A percentile compares a stretch with the other conserved stretches of the same genome.
Evolutionary conservation across 2,329 filamentous ascomycete genomes (phyloP).

Genomic region (Byssochlamys sp.): DNA sequence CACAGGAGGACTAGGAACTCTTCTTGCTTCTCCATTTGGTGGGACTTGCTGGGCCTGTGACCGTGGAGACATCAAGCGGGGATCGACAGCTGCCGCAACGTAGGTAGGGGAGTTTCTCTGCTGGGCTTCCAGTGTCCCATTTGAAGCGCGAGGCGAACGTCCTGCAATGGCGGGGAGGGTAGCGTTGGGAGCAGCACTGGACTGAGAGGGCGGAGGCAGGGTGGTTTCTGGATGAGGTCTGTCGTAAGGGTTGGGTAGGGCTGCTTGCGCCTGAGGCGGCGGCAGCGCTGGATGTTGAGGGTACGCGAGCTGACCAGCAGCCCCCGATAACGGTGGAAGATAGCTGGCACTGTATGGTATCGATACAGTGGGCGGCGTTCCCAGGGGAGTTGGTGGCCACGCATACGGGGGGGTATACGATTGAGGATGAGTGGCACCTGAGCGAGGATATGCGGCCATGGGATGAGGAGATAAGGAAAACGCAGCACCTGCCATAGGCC

Average conservation of each 20-base stretch:
- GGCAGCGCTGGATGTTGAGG: conserved; percentile 19
- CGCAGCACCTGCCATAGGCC: conserved; percentile 52
- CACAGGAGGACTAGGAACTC: conserved; percentile 18
- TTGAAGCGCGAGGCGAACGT: conserved; percentile 19
- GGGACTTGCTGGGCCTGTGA: conserved; percentile 15
- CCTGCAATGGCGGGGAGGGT: conserved; percentile 14
- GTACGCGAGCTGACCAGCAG: conserved; percentile 24
- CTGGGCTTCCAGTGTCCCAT: conserved; percentile 16
- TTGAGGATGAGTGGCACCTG: conserved; percentile 29
- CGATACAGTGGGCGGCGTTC: conserved; percentile 32
- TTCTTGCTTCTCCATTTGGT: conserved; percentile 13
- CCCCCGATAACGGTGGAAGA: conserved; percentile 24
- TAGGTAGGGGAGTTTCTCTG: conserved; percentile 22
- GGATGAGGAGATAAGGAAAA: conserved; percentile 46
- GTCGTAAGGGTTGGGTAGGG: conserved; percentile 25
- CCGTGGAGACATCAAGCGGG: conserved; percentile 27
- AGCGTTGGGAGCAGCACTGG: conserved; percentile 8
- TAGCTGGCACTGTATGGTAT: conserved; percentile 28
- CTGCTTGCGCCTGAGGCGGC: conserved; percentile 14
- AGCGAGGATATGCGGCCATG: conserved; percentile 46
- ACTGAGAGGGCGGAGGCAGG: conserved; percentile 15
- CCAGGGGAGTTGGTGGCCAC: conserved; percentile 37
- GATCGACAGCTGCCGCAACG: conserved; percentile 17
- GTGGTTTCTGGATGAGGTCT: conserved; percentile 19
- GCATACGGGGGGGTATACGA: conserved; percentile 33